These are phyloP conservation scores for Nemania serpens DNA, from an alignment of 2,329 filamentous ascomycete genomes.

Conservation along the genomic window DNA sequence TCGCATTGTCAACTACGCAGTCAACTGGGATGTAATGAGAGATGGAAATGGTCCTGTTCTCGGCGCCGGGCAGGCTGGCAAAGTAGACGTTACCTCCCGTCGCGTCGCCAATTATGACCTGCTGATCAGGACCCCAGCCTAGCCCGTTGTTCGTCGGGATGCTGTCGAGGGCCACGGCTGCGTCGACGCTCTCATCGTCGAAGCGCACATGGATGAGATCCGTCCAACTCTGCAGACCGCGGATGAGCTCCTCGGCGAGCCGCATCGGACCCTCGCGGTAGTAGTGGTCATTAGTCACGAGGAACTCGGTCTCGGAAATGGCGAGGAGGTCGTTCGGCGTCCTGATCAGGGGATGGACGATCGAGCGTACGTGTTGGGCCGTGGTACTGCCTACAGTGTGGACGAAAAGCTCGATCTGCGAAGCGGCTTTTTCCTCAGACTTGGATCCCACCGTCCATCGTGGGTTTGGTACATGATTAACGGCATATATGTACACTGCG, in stretches of 20 bases:
- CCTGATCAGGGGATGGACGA: slow-evolving; percentile 56
- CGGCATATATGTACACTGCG: slow-evolving; percentile 61
- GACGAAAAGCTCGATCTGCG: slow-evolving; percentile 63
- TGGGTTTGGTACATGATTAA: slow-evolving; percentile 62
- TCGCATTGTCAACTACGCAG: slow-evolving; percentile 60
- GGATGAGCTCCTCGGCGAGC: slow-evolving; percentile 51
- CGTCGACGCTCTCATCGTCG: slow-evolving; percentile 45
- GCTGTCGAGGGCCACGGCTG: slow-evolving; percentile 48
- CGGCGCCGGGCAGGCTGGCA: slow-evolving; percentile 35
- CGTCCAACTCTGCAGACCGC: slow-evolving; percentile 51
- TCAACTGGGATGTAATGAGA: slow-evolving; percentile 50
- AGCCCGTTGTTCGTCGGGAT: slow-evolving; percentile 63
- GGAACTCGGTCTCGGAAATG: slow-evolving; percentile 52
- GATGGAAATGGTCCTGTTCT: slow-evolving; percentile 46
- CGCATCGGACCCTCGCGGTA: slow-evolving; percentile 55
- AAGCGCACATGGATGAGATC: slow-evolving; percentile 53
- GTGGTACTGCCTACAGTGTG: slow-evolving; percentile 51
- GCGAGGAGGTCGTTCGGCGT: slow-evolving; percentile 65
- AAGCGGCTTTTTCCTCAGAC: slow-evolving; percentile 49
- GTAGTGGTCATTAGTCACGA: slow-evolving; percentile 65
- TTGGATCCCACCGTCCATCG: slow-evolving; percentile 39
- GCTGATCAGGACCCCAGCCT: slow-evolving; percentile 50
- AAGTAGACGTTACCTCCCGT: slow-evolving; percentile 54
- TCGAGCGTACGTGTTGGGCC: slow-evolving; percentile 54
- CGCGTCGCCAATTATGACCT: slow-evolving; percentile 51